Conservation (phyloP, 1,284 basidiomycete species). For the Irpex rosettiformis region DNA sequence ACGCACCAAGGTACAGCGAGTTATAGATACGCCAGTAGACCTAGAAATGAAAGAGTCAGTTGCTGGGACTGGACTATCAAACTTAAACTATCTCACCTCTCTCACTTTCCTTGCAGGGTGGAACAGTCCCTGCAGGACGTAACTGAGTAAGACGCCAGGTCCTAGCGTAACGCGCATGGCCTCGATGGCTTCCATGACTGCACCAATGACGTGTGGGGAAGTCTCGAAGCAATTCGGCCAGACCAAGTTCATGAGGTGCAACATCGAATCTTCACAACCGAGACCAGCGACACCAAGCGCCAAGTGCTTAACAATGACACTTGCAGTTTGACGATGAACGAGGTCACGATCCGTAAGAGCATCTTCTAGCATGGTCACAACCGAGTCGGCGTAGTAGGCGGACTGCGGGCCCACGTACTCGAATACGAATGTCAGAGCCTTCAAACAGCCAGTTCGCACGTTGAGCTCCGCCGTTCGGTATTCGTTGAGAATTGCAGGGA, state of each 20-base stretch:
- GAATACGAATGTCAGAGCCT: slow-evolving; percentile 97
- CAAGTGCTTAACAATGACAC: slow-evolving; percentile 98
- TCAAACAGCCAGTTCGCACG: slow-evolving; percentile 98
- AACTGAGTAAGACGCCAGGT: slow-evolving; percentile 88
- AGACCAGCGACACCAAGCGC: slow-evolving; percentile 96
- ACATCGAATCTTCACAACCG: slow-evolving; percentile 96
- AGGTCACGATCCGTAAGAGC: slow-evolving; percentile 97
- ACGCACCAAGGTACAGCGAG: slow-evolving; percentile 83
- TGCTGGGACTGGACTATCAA: neutral
- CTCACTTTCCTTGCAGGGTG: slow-evolving; percentile 96
- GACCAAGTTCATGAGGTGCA: slow-evolving; percentile 96
- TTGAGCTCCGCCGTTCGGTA: slow-evolving; percentile 98
- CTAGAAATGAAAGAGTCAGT: neutral
- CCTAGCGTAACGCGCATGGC: slow-evolving; percentile 95
- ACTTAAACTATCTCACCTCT: slow-evolving; percentile 76
- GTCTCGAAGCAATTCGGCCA: slow-evolving; percentile 99
- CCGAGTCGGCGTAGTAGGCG: slow-evolving; percentile 96
- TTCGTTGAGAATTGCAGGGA: slow-evolving; percentile 98
- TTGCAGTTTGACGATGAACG: slow-evolving; percentile 97
- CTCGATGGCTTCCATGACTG: slow-evolving; percentile 95
- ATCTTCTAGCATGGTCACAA: slow-evolving; percentile 97
- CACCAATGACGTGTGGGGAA: slow-evolving; percentile 96
- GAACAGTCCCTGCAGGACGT: slow-evolving; percentile 90
- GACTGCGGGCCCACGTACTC: slow-evolving; percentile 99
- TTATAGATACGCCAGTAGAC: slow-evolving; percentile 94